phyloP scores from a whole-genome alignment of 345 rosid species.

The Salix brachista region DNA sequence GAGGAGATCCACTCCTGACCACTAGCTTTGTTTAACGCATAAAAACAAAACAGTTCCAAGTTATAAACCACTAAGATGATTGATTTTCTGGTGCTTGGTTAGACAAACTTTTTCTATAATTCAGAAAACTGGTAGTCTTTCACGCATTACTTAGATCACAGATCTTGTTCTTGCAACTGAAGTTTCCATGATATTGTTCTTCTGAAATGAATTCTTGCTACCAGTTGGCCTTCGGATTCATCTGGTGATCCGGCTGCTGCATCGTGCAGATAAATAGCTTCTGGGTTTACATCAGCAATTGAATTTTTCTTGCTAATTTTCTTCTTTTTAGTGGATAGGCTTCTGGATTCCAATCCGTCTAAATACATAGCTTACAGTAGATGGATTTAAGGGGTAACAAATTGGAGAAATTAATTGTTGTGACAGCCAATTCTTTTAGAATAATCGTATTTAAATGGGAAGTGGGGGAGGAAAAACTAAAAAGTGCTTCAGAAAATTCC shows the following conservation, averaged over 20 bases:
- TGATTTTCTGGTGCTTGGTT: neutral
- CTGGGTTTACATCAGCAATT: too few species aligned
- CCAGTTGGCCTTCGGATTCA: neutral
- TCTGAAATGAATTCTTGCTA: neutral
- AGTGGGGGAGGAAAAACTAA: constrained; percentile 3
- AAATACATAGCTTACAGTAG: neutral
- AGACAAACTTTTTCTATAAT: neutral
- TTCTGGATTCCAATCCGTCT: neutral
- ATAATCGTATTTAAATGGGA: constrained; percentile 26
- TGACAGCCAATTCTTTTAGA: constrained; percentile 37
- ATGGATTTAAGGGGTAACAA: neutral
- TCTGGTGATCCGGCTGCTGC: neutral
- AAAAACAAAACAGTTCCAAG: neutral
- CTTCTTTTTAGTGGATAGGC: too few species aligned
- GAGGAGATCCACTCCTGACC: constrained; percentile 1
- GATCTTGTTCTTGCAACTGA: too few species aligned
- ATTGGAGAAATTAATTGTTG: constrained; percentile 36
- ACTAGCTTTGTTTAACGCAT: constrained; percentile 4
- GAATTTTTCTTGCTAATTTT: too few species aligned
- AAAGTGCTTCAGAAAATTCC: constrained; percentile 17
- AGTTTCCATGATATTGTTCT: too few species aligned
- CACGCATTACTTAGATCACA: too few species aligned
- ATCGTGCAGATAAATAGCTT: neutral
- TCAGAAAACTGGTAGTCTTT: neutral
- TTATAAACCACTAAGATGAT: neutral